Conservation (phyloP, 176 grass and related monocot species). For the Triticum timopheevii region DNA sequence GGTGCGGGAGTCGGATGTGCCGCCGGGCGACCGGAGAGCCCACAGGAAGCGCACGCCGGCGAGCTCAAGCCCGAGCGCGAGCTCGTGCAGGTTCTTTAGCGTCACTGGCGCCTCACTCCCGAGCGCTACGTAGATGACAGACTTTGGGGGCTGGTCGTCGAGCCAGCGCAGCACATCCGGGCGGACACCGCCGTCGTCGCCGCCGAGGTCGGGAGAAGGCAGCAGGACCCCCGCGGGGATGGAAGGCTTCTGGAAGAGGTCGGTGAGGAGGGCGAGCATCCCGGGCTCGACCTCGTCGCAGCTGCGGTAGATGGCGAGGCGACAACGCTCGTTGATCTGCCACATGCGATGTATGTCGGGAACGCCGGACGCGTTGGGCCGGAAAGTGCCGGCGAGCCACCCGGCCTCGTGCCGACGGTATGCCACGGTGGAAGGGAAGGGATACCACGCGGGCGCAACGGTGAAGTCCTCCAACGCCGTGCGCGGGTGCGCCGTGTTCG, state of each 20-base stretch:
- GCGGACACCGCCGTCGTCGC: too few species aligned
- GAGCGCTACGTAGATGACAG: too few species aligned
- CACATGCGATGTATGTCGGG: neutral
- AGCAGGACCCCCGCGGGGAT: constrained; percentile 38
- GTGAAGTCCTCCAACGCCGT: too few species aligned
- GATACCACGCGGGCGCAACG: neutral
- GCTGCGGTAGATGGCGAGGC: constrained; percentile 32
- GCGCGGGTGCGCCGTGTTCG: neutral
- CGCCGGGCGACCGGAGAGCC: too few species aligned
- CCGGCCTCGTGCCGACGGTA: constrained; percentile 33
- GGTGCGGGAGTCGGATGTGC: too few species aligned
- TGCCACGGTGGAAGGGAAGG: constrained; percentile 11
- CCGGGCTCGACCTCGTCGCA: constrained; percentile 32
- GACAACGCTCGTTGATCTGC: neutral
- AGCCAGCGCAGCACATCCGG: too few species aligned
- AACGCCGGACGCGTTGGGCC: constrained; percentile 12
- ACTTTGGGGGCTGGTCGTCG: too few species aligned
- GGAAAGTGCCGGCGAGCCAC: neutral
- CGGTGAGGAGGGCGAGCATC: constrained; percentile 12
- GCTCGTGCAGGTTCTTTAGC: too few species aligned
- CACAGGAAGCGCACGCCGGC: too few species aligned
- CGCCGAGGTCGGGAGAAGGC: neutral
- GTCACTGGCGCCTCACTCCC: too few species aligned
- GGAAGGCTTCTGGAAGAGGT: constrained; percentile 18
- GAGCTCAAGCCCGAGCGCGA: too few species aligned